Base-by-base conservation (phyloP, 192 early-diverging fungal genomes). In the Rhizoclosmatium sp. region DNA sequence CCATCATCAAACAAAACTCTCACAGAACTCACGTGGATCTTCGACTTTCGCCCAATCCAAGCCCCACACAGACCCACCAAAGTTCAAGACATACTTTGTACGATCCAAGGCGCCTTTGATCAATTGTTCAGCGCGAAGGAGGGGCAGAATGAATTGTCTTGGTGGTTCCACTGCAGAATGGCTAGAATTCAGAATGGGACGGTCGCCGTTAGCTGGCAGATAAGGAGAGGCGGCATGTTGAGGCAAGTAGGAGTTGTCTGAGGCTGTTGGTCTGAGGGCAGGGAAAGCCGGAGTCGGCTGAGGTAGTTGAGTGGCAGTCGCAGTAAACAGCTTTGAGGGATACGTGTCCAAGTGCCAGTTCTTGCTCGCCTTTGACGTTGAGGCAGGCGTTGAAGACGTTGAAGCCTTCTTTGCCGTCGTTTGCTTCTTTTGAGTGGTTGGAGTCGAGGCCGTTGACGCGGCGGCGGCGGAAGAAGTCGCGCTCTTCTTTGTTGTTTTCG, bases 31-130 rank as follows among this genome's bases (percentile, higher is more conserved):
- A 69, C 71, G n/a, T 42, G 21, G 49, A 21, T 73, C 45, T 3
- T 44, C 47, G n/a, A 49, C 40, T 47, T 75, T 75, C 49, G 78
- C 73, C 85, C 85, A 86, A 69, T 82, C 81, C 58, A 84, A 51
- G 7, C 83, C 82, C 85, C 85, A 86, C 1, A 84, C 82, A 47
- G 85, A 86, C 14, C 81, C 83, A 4, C 85, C 85, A 41, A 62
- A 68, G 65, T 84, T 84, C 23, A 87, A 47, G 12, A 82, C 59
- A 73, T 58, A 76, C 19, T 80, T 80, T 48, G 47, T 61, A 10
- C 83, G 74, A 42, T 60, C 64, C 3, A 65, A 14, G 3, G 23
- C 44, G 16, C 59, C 71, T 44, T 39, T 3, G 19, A 62, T 12
- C 14, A 60, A 47, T 10, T 4, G 16, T 4, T 41, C 7, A 10